Evolutionary conservation across 495 filamentous ascomycete genomes (phyloP).

Genomic region (Aspergillus incahuasiensis): DNA sequence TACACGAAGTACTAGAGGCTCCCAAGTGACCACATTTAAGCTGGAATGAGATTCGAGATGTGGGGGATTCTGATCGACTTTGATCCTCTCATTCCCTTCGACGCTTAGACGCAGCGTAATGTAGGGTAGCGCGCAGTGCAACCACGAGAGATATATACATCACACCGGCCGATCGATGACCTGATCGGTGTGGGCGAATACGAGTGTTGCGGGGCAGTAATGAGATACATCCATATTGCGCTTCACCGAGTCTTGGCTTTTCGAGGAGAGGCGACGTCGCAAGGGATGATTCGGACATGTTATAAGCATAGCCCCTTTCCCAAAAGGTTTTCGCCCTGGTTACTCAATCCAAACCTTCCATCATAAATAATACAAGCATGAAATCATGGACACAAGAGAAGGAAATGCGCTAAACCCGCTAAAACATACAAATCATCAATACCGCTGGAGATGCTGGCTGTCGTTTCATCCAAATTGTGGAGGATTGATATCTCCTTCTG

Average conservation of each 20-base stretch:
- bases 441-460: no score
- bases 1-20: no score
- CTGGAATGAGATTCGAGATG: no score
- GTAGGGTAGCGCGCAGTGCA: background rate
- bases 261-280: background rate
- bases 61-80: background rate
- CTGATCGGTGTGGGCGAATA: background rate
- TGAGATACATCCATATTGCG: background rate
- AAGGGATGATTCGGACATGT: background rate
- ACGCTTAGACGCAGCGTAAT: background rate
- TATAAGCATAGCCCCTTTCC: background rate
- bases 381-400: background rate
- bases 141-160: background rate
- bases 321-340: background rate
- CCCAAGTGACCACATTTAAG: no score
- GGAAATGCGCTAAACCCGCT: background rate
- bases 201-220: background rate
- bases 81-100: background rate
- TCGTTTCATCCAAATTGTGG: background rate
- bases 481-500: background rate
- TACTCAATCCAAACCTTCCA: background rate
- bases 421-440: no score
- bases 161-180: background rate
- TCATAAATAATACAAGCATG: constrained; percentile 7
- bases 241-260: background rate